These are phyloP conservation scores for Leptomonas pyrrhocoris DNA, from an alignment of 208 protist species.

Conservation along the genomic window DNA sequence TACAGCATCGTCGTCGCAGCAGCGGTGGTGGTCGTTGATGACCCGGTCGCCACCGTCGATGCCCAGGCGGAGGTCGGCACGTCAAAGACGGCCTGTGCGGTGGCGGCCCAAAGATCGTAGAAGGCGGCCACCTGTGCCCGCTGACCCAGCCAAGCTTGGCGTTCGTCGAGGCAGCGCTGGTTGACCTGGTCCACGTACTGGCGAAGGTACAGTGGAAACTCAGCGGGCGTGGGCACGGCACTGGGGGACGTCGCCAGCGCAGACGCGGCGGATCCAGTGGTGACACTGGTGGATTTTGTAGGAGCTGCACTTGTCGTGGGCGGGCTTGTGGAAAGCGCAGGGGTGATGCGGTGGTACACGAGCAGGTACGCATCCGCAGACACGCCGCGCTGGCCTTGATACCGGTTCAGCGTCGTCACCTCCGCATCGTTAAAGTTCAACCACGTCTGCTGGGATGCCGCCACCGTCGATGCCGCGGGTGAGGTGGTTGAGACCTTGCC, in stretches of 20 bases:
- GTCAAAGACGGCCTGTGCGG: conserved; percentile 39
- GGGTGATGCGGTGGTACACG: conserved; percentile 54
- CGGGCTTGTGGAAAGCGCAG: background rate
- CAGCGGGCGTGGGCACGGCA: conserved; percentile 22
- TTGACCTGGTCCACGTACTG: conserved; percentile 55
- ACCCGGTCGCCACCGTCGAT: background rate
- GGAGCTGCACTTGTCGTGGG: conserved; percentile 15
- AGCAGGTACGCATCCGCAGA: conserved; percentile 79
- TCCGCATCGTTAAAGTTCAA: conserved; percentile 77
- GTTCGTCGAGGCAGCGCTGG: conserved; percentile 19
- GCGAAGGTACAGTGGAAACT: conserved; percentile 51
- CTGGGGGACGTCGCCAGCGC: conserved; percentile 1
- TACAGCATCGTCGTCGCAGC: conserved; percentile 22
- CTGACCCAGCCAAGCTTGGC: conserved; percentile 27
- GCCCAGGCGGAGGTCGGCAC: conserved; percentile 5
- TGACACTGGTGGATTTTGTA: conserved; percentile 10
- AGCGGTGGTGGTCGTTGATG: background rate
- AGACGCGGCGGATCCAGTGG: background rate
- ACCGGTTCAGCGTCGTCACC: conserved; percentile 49
- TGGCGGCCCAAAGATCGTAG: conserved; percentile 38
- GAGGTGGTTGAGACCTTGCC: conserved; percentile 40
- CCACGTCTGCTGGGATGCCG: conserved; percentile 34
- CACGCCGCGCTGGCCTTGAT: conserved; percentile 37
- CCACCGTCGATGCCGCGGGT: background rate
- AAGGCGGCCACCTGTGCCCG: conserved; percentile 18